phyloP scores from a whole-genome alignment of 306 rosid genomes.

The Begonia loranthoides region DNA sequence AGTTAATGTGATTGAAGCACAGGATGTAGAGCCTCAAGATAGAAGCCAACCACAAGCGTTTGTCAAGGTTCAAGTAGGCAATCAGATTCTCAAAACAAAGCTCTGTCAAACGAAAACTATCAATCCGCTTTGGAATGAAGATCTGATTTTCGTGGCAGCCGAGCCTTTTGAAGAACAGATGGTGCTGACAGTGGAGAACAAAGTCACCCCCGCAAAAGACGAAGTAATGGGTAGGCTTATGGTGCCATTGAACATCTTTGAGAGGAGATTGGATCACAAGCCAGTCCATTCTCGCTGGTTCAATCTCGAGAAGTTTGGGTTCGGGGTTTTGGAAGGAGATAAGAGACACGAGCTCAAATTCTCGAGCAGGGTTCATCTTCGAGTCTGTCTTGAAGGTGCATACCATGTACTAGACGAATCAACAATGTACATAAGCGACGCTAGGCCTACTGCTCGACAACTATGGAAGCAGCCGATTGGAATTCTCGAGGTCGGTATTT shows the following conservation, averaged over 20 bases:
- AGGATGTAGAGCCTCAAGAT: background rate
- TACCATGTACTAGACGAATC: slow-evolving; percentile 40
- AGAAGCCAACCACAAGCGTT: slow-evolving; percentile 1
- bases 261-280: slow-evolving; percentile 2
- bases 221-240: background rate
- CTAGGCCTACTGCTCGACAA: slow-evolving; percentile 34
- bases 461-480: slow-evolving; percentile 35
- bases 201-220: background rate
- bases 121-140: slow-evolving; percentile 5
- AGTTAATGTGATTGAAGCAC: background rate
- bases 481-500: slow-evolving; percentile 27
- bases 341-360: slow-evolving; percentile 11
- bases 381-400: slow-evolving; percentile 33
- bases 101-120: background rate
- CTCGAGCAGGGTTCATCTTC: slow-evolving; percentile 28
- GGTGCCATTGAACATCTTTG: background rate
- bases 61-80: slow-evolving; percentile 1
- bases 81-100: background rate
- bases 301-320: background rate
- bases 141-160: slow-evolving; percentile 4
- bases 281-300: slow-evolving; percentile 2
- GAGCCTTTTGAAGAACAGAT: slow-evolving; percentile 3
- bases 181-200: slow-evolving; percentile 2
- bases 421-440: slow-evolving; percentile 38
- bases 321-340: slow-evolving; percentile 4